Evolutionary conservation across 2,329 filamentous ascomycete genomes (phyloP).

Genomic region (Aureobasidium sp.): DNA sequence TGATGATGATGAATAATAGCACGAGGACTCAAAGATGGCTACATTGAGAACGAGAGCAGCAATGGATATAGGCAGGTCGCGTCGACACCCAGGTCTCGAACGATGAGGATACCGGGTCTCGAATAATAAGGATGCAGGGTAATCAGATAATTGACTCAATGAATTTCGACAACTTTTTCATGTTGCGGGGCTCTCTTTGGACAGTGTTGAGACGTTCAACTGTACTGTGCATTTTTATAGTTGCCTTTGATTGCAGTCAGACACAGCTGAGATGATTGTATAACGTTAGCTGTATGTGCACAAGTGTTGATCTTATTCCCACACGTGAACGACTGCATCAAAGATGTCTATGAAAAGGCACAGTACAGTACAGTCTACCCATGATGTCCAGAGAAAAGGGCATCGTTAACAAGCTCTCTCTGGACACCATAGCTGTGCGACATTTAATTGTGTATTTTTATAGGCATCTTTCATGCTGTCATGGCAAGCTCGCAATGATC

Average conservation of each 20-base stretch:
- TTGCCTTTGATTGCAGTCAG: background rate
- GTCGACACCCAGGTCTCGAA: background rate
- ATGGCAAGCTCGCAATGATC: background rate
- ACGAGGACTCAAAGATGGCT: background rate
- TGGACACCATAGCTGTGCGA: background rate
- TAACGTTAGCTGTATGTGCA: too few relatives aligned
- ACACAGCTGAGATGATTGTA: background rate
- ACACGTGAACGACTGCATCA: too few relatives aligned
- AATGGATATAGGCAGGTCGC: background rate
- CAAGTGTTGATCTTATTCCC: too few relatives aligned
- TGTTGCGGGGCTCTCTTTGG: background rate
- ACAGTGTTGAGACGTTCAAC: background rate
- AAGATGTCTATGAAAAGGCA: too few relatives aligned
- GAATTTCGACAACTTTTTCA: background rate
- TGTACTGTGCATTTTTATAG: background rate
- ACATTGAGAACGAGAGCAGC: background rate
- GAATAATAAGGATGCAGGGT: background rate
- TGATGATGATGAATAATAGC: background rate
- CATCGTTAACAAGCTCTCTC: background rate
- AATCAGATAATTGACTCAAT: background rate
- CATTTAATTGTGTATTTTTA: background rate
- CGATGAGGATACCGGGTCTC: background rate
- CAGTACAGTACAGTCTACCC: too few relatives aligned
- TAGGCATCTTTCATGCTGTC: background rate
- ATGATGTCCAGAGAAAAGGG: too few relatives aligned